Percentiles rank a stretch among this genome's conserved stretches.
These are phyloP conservation scores for Amauroascus niger DNA, from an alignment of 2,329 filamentous ascomycete species.

Conservation along the genomic window DNA sequence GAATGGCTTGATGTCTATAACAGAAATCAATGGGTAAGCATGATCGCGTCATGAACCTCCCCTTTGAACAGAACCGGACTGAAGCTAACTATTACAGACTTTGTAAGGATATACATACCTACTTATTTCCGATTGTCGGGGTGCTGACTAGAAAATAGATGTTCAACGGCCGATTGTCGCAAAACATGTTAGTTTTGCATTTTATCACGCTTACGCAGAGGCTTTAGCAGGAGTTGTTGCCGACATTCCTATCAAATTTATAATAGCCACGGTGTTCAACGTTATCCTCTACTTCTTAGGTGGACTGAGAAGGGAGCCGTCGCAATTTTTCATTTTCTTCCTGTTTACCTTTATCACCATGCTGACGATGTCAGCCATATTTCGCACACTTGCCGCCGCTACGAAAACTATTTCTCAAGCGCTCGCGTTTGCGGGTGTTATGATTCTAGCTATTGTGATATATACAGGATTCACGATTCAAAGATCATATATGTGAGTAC, in stretches of 20 bases:
- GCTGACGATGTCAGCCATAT: slow-evolving; percentile 50
- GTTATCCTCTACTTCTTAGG: slow-evolving; percentile 78
- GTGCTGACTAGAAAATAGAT: slow-evolving; percentile 46
- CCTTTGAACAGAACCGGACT: neutral
- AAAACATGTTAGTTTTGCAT: slow-evolving; percentile 76
- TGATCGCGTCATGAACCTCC: neutral
- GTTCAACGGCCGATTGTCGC: slow-evolving; percentile 86
- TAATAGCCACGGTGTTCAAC: slow-evolving; percentile 67
- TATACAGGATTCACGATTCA: slow-evolving; percentile 57
- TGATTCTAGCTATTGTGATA: slow-evolving; percentile 51
- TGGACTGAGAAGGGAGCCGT: slow-evolving; percentile 46
- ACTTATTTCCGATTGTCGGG: neutral
- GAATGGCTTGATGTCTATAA: slow-evolving; percentile 54
- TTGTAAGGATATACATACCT: slow-evolving; percentile 12
- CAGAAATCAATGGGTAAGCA: slow-evolving; percentile 53
- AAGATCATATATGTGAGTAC: slow-evolving; percentile 29
- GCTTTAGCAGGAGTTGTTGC: slow-evolving; percentile 75
- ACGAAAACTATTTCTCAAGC: slow-evolving; percentile 55
- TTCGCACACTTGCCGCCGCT: slow-evolving; percentile 49
- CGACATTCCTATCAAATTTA: slow-evolving; percentile 75
- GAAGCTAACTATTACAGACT: slow-evolving; percentile 15
- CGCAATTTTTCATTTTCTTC: slow-evolving; percentile 54
- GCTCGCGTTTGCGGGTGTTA: slow-evolving; percentile 46
- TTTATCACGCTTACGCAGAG: slow-evolving; percentile 85
- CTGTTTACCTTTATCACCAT: slow-evolving; percentile 52